Evolutionary conservation across 108 stramenopile genomes (phyloP).

Genomic region (Fistulifera solaris): DNA sequence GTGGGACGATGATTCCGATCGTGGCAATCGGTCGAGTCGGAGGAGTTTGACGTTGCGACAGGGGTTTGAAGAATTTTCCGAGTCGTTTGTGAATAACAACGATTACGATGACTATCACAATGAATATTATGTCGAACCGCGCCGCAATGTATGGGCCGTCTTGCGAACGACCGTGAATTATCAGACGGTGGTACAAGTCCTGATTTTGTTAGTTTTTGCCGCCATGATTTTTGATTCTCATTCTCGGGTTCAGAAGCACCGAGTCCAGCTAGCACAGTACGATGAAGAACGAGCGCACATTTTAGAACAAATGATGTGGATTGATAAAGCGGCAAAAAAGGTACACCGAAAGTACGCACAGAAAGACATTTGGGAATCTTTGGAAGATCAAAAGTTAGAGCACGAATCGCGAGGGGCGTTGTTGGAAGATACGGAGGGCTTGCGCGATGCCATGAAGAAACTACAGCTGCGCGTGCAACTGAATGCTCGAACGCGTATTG

Average conservation of each 20-base stretch:
- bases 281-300: constrained; percentile 13
- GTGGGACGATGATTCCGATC: too few species aligned
- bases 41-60: too few species aligned
- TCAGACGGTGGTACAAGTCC: not conserved
- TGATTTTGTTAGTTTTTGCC: not conserved
- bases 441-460: not conserved
- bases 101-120: too few species aligned
- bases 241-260: not conserved
- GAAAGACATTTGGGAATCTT: constrained; percentile 3
- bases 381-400: not conserved
- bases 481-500: constrained; percentile 6
- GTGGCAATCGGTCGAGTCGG: too few species aligned
- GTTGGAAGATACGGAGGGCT: not conserved
- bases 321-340: constrained; percentile 13
- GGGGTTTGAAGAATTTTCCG: too few species aligned
- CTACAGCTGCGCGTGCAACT: constrained; percentile 6
- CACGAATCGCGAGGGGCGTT: not conserved
- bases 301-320: constrained; percentile 21
- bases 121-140: too few species aligned
- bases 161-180: too few species aligned
- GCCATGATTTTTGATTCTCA: constrained; percentile 10
- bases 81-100: too few species aligned
- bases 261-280: constrained; percentile 8
- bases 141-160: too few species aligned
- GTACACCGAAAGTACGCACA: constrained; percentile 8